phyloP scores from a whole-genome alignment of 225 moss, liverwort and hornwort genomes.

The Antitrichia curtipendula region DNA sequence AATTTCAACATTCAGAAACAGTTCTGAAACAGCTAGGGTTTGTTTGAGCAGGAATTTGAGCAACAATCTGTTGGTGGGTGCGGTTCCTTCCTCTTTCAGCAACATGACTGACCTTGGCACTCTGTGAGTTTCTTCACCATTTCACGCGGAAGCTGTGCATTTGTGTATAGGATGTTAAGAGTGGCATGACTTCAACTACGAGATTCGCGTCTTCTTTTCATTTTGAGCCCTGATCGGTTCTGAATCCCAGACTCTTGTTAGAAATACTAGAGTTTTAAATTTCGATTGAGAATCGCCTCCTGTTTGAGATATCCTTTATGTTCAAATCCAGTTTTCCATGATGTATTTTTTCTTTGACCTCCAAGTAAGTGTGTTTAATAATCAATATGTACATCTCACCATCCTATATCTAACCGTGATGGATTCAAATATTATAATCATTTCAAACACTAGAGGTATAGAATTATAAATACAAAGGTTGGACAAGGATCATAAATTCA shows the following conservation, averaged over 20 bases:
- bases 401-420: no score
- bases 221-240: background rate
- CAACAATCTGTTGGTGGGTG: constrained; percentile 49
- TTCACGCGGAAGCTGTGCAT: background rate
- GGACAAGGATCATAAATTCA: background rate
- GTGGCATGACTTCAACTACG: background rate
- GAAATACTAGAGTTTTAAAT: background rate
- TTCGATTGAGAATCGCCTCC: background rate
- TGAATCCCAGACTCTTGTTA: background rate
- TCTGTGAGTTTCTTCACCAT: constrained; percentile 32
- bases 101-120: constrained; percentile 26
- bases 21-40: background rate
- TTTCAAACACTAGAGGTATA: background rate
- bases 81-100: constrained; percentile 37
- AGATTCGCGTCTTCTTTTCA: background rate
- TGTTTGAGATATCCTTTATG: no score
- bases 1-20: background rate
- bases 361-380: background rate
- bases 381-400: background rate
- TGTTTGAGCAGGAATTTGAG: constrained; percentile 67
- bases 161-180: background rate
- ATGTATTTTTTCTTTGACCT: background rate
- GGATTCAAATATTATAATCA: background rate
- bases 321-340: background rate
- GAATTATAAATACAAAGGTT: background rate